These are phyloP conservation scores for Thelephora aurantiotincta DNA, from an alignment of 768 basidiomycete species.

Conservation along the genomic window DNA sequence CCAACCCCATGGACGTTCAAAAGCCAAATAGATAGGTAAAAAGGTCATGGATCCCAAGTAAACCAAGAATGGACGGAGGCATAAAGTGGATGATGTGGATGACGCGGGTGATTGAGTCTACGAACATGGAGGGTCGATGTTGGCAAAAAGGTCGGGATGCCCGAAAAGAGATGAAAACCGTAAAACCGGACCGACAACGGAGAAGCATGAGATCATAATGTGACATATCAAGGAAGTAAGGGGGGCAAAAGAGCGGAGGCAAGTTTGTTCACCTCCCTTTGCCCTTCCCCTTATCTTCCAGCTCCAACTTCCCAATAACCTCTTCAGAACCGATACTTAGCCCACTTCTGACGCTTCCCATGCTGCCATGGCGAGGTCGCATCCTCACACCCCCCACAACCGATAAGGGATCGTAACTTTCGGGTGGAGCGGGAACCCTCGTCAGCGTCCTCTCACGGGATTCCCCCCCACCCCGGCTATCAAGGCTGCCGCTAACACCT, in stretches of 20 bases:
- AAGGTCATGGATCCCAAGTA: too few species aligned
- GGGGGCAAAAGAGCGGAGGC: too few species aligned
- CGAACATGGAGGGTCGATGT: background rate
- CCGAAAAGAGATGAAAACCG: background rate
- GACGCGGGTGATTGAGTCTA: background rate
- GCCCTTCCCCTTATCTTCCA: constrained; percentile 12
- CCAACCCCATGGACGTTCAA: background rate
- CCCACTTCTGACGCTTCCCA: constrained; percentile 22
- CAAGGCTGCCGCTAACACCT: constrained; percentile 11
- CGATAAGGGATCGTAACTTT: constrained; percentile 2
- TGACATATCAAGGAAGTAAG: background rate
- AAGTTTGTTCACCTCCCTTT: background rate
- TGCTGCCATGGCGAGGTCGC: constrained; percentile 17
- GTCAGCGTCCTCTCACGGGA: background rate
- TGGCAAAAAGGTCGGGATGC: background rate
- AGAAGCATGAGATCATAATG: background rate
- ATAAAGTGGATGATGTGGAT: too few species aligned
- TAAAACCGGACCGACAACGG: background rate
- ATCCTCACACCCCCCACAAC: constrained; percentile 5
- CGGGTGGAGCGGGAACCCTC: constrained; percentile 4
- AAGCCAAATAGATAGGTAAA: background rate
- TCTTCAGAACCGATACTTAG: constrained; percentile 30
- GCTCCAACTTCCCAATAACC: constrained; percentile 42
- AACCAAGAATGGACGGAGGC: too few species aligned
- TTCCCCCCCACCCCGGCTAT: constrained; percentile 5